These are phyloP conservation scores for Cercospora zeae-maydis DNA, from an alignment of 2,329 filamentous ascomycete genomes.

Conservation along the genomic window DNA sequence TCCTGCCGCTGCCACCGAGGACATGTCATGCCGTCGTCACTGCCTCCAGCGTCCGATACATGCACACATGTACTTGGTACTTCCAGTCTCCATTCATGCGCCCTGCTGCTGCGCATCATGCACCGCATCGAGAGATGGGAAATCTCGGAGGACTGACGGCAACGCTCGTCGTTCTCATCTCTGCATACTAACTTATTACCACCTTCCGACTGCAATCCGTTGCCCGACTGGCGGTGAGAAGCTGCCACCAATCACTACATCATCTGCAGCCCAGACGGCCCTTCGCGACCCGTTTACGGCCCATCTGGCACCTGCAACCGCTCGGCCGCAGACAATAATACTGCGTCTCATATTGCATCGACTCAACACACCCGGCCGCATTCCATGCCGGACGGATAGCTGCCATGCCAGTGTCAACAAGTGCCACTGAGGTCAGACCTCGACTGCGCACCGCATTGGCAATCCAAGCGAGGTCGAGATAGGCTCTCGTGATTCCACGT, in stretches of 20 bases:
- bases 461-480: slow-evolving; percentile 8
- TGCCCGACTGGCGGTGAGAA: neutral
- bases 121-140: neutral
- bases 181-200: neutral
- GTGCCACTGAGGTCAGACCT: neutral
- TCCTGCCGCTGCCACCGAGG: neutral
- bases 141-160: neutral
- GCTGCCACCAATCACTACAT: neutral
- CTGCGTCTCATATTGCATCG: neutral
- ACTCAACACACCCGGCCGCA: neutral
- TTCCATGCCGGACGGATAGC: too few relatives aligned
- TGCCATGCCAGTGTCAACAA: neutral
- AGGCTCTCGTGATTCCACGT: slow-evolving; percentile 11
- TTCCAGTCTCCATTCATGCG: neutral
- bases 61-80: too few relatives aligned
- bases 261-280: neutral
- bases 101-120: neutral
- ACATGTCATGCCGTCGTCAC: neutral
- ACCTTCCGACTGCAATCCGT: neutral
- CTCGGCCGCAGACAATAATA: neutral
- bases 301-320: neutral
- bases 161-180: neutral
- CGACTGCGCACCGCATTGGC: slow-evolving; percentile 1
- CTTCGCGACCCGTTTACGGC: neutral
- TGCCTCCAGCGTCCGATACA: neutral